Evolutionary conservation across 2,329 filamentous ascomycete species (phyloP), one percentile per base, ranked within the genome.

Genomic region (Talaromyces sp.): DNA sequence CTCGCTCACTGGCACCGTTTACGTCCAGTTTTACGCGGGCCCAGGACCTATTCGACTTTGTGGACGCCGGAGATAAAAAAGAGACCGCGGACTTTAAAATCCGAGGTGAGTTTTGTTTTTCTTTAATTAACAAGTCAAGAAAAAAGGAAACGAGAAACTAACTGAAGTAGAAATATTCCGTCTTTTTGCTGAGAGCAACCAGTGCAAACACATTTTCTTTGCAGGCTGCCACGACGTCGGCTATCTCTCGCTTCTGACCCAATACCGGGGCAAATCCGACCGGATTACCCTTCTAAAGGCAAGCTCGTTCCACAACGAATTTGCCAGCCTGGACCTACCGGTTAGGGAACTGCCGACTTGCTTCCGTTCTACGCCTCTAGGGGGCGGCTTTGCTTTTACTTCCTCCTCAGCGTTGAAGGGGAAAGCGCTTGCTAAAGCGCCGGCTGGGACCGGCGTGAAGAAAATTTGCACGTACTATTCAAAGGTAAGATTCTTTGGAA

Each of bases 171-270:
- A 73, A 64, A 70, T 70, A 62, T 73, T 75, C 58, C 70, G 68
- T 3, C 74, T 86, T 1, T 86, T 84, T 62, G 80, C 78, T 35
- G 81, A 86, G 52, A 84, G 84, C 65, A 73, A 78, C 3, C 83
- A 86, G 66, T 89, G 86, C 74, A 84, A 83, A 65, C 85, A 87
- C 68, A 85, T 89, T 38, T 84, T 83, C 67, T 84, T 86, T 60
- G 86, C 84, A 5, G 84, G 81, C 43, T 88, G 85, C 66, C 84
- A 87, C 64, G 83, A 88, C 65, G 77, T 77, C 26, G 81, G 81
- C 56, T 86, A 87, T 67, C 72, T 86, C 52, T 80, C 82, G 8
- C 78, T 86, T 54, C 73, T 88, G 27, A 81, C 78, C 5, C 81
- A 82, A 8, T 82, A 83, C 65, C 74, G 73, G 50, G 80, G 79